Base-by-base conservation (phyloP, 352 stramenopile species). In the Pythium scleroteichum region DNA sequence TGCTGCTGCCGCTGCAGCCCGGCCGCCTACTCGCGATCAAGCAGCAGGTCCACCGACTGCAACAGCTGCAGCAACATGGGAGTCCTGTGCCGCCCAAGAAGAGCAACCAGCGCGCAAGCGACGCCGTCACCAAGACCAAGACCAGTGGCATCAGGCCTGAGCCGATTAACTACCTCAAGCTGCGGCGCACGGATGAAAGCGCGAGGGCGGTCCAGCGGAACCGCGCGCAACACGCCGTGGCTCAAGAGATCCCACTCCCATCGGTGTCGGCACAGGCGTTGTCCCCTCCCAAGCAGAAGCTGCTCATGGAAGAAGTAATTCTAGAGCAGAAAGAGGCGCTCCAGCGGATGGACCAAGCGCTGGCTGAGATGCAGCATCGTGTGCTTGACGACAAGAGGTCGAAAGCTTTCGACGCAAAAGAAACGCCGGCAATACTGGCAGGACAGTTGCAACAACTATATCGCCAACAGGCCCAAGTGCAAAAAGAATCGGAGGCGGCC, bases 81-180 rank as follows among this genome's bases (percentile, higher is more conserved):
- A 59, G 39, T 51, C 59, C 39, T 6, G 12, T 46, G 10, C 19
- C 48, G 23, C 12, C 41, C 10, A 39, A 20, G 5, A 61, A 51
- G 27, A 58, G 17, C 5, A 59, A 66, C 50, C 49, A 66, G 32
- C 39, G 50, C 3, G 24, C 40, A 0, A 38, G 26, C 12, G 19
- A 27, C 44, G 24, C 27, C 10, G 8, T 27, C 13, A 8, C 17
- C 13, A 44, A 44, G 38, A 13, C 13, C 13, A 39, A 22, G 50
- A n/a, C 41, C n/a, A n/a, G n/a, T n/a, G n/a, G n/a, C 13, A 16
- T 51, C 2, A 53, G 33, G 0, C 69, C 70, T 0, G 79, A 88
- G 48, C 71, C 75, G 3, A 75, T 92, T 62, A 75, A 90, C 59
- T 92, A 90, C 71, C 52, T 92, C 13, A 74, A 72, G 14, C 62